phyloP scores from a whole-genome alignment of 129 eudicot species.

The Pulicaria dysenterica region DNA sequence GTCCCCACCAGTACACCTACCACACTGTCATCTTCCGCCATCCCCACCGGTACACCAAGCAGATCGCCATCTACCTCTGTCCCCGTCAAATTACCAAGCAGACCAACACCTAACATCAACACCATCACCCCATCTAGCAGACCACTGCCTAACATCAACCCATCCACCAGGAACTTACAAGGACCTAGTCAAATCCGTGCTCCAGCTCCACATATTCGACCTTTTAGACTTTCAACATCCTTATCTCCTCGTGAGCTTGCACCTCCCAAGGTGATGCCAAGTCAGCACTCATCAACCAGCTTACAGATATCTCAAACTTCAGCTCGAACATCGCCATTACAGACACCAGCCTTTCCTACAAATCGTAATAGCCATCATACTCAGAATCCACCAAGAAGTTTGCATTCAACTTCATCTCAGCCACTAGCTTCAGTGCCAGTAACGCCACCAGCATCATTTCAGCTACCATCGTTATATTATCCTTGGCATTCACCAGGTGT shows the following conservation, averaged over 20 bases:
- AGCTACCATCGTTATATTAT: not conserved
- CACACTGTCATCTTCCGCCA: constrained; percentile 10
- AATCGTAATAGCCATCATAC: constrained; percentile 24
- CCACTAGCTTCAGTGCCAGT: constrained; percentile 24
- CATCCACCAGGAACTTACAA: constrained; percentile 37
- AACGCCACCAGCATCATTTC: constrained; percentile 14
- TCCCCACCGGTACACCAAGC: constrained; percentile 21
- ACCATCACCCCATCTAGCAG: constrained; percentile 31
- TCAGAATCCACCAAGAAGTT: constrained; percentile 23
- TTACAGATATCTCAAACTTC: constrained; percentile 28
- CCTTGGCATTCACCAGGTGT: constrained; percentile 3
- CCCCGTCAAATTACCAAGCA: constrained; percentile 26
- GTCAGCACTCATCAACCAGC: constrained; percentile 39
- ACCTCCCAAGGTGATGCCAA: constrained; percentile 31
- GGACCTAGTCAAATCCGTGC: constrained; percentile 54
- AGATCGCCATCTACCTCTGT: constrained; percentile 2
- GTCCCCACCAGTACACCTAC: constrained; percentile 28
- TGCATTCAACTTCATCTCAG: constrained; percentile 31
- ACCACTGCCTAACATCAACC: constrained; percentile 38
- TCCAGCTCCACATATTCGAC: constrained; percentile 75
- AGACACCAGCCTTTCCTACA: constrained; percentile 16
- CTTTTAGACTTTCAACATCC: constrained; percentile 43
- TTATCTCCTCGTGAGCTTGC: constrained; percentile 28
- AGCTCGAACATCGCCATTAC: constrained; percentile 15
- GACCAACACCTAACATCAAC: constrained; percentile 56